A percentile compares a stretch with the other conserved stretches of the same genome.
phyloP scores from a whole-genome alignment of 139 green algal species.

The Chlamydomonas asymmetrica region DNA sequence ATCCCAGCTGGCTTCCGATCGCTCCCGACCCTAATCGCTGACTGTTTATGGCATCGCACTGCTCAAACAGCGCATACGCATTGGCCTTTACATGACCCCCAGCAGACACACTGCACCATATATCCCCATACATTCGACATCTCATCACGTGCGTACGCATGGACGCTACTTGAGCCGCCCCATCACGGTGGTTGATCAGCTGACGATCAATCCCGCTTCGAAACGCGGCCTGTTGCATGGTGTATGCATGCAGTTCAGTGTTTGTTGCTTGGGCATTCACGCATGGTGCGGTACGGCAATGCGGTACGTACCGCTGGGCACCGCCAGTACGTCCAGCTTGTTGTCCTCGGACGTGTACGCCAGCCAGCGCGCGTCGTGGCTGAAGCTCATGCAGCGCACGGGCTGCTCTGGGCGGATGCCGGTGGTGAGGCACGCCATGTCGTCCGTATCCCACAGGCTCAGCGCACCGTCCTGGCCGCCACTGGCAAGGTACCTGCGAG shows the following conservation, averaged over 20 bases:
- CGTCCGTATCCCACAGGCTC: constrained; percentile 32
- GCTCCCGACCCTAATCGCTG: background rate
- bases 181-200: background rate
- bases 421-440: constrained; percentile 17
- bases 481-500: constrained; percentile 20
- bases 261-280: background rate
- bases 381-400: constrained; percentile 27
- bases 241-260: no score
- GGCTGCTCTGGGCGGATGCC: constrained; percentile 34
- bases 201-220: background rate
- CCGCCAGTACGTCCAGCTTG: constrained; percentile 13
- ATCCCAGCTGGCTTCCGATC: background rate
- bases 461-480: constrained; percentile 32
- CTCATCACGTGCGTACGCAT: no score
- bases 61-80: no score
- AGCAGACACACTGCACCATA: no score
- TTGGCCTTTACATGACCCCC: no score
- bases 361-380: constrained; percentile 19
- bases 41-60: background rate
- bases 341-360: constrained; percentile 34
- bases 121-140: no score
- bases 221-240: background rate
- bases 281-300: background rate
- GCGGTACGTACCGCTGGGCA: constrained; percentile 4
- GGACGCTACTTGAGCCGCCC: background rate